A percentile compares a stretch with the other conserved stretches of the same genome.
Conservation (phyloP, 257 asterid species). For the Asclepias syriaca region DNA sequence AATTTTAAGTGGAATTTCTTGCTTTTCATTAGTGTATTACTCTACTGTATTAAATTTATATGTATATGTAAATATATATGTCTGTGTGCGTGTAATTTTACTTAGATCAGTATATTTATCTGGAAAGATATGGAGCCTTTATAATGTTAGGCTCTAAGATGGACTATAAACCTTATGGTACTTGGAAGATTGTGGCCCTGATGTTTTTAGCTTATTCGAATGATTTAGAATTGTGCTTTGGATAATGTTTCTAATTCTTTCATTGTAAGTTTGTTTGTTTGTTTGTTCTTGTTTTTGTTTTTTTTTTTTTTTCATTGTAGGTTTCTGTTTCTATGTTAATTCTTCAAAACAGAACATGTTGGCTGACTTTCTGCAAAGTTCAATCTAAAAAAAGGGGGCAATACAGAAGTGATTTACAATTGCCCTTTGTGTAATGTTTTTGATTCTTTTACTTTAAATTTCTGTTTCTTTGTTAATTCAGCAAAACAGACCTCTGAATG, state of each 20-base stretch:
- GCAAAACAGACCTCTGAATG: conserved; percentile 58
- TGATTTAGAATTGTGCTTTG: background rate
- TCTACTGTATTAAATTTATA: too few species aligned
- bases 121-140: too few species aligned
- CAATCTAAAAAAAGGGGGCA: conserved; percentile 50
- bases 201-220: background rate
- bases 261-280: background rate
- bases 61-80: too few species aligned
- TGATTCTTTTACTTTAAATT: conserved; percentile 4
- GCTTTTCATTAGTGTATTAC: background rate
- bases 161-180: background rate
- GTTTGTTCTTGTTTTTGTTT: too few species aligned
- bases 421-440: background rate
- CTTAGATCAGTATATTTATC: background rate
- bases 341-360: conserved; percentile 57
- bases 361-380: conserved; percentile 53
- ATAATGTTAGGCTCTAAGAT: background rate
- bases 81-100: background rate
- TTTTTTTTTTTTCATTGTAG: background rate
- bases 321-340: conserved; percentile 3
- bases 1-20: background rate
- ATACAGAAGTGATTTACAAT: conserved; percentile 28
- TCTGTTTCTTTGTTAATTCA: conserved; percentile 16
- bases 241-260: background rate
- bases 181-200: background rate